Percentiles rank a stretch among this genome's conserved stretches.
Evolutionary conservation across 2,329 filamentous ascomycete genomes (phyloP).

Genomic region (Onygena corvina): DNA sequence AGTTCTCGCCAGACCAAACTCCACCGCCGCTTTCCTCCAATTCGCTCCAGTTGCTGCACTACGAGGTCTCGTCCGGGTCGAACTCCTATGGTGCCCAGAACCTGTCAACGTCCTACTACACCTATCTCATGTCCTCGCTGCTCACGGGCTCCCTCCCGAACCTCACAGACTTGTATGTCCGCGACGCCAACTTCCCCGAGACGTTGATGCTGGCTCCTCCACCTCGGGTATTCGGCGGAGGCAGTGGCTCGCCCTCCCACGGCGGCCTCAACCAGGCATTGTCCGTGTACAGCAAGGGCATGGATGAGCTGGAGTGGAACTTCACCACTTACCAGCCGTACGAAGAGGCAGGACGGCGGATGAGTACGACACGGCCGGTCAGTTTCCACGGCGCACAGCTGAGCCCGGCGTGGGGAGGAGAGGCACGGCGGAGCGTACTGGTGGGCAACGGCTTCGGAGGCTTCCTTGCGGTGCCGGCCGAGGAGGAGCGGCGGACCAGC

Average conservation of each 20-base stretch:
- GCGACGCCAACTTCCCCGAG: constrained; percentile 72
- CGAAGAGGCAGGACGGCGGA: constrained; percentile 23
- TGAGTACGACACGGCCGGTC: constrained; percentile 35
- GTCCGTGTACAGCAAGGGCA: constrained; percentile 54
- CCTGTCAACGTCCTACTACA: constrained; percentile 56
- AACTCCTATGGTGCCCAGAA: constrained; percentile 46
- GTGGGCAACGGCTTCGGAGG: constrained; percentile 57
- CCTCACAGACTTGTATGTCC: constrained; percentile 68
- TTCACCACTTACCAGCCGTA: constrained; percentile 49
- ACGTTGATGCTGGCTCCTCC: constrained; percentile 62
- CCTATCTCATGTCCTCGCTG: constrained; percentile 73
- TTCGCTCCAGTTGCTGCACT: constrained; percentile 62
- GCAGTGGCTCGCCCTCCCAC: constrained; percentile 19
- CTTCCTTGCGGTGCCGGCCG: constrained; percentile 51
- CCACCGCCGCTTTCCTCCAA: constrained; percentile 54
- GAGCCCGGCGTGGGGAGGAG: constrained; percentile 48
- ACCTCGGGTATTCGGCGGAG: constrained; percentile 39
- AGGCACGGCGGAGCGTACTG: constrained; percentile 49
- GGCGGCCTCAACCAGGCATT: constrained; percentile 43
- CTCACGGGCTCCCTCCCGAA: constrained; percentile 62
- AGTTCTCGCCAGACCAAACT: constrained; percentile 45
- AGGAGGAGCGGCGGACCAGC: constrained; percentile 33
- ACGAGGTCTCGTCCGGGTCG: constrained; percentile 56
- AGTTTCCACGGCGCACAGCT: constrained; percentile 35
- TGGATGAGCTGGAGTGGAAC: constrained; percentile 57